Evolutionary conservation across 148 eudicot species (phyloP).

Genomic region (Rhododendron mucronatum): DNA sequence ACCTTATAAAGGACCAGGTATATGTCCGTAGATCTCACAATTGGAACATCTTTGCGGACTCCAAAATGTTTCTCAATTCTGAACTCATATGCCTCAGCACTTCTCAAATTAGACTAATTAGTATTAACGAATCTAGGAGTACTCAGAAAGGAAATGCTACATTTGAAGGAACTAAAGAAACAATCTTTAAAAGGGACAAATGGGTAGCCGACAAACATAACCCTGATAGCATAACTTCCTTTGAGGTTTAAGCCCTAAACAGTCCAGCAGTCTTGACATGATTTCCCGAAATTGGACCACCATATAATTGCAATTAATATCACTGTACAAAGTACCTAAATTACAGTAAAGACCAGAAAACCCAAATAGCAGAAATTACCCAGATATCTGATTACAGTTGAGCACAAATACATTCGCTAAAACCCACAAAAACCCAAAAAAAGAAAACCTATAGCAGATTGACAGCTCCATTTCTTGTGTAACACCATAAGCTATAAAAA

Average conservation of each 20-base stretch:
- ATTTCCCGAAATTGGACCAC: neutral
- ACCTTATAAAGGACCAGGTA: too few species aligned
- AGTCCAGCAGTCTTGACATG: neutral
- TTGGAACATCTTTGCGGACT: neutral
- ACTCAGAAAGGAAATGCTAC: neutral
- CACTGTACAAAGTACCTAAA: neutral
- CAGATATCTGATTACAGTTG: neutral
- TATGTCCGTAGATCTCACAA: neutral
- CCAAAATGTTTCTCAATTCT: neutral
- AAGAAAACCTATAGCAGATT: neutral
- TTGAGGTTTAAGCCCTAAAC: neutral
- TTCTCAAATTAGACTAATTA: neutral
- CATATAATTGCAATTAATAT: neutral
- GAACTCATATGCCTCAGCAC: neutral
- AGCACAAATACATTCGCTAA: neutral
- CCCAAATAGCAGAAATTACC: neutral
- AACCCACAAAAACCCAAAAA: neutral
- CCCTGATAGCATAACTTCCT: neutral
- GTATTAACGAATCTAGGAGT: neutral
- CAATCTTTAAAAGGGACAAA: neutral
- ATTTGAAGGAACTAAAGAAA: neutral
- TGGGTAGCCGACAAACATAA: neutral
- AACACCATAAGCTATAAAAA: neutral
- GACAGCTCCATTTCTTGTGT: neutral
- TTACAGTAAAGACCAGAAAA: neutral